These are phyloP conservation scores for Cetraspora pellucida DNA, from an alignment of 192 early-diverging fungal species.

Conservation along the genomic window DNA sequence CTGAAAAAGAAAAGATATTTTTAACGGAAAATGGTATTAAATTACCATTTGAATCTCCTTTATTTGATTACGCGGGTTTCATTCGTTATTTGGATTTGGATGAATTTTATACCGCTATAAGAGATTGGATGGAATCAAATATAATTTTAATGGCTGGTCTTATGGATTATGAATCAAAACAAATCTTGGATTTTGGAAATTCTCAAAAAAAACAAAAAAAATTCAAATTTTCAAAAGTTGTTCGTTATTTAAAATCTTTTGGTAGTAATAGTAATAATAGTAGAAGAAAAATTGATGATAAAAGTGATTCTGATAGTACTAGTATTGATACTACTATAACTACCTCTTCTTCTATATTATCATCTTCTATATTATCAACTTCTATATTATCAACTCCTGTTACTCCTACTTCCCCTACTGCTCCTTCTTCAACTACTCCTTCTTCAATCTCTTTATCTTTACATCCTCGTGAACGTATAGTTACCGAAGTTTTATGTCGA, in stretches of 20 bases:
- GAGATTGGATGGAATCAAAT: conserved; percentile 26
- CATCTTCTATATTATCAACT: too few relatives aligned
- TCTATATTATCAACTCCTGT: not conserved
- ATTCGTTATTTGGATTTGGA: conserved; percentile 27
- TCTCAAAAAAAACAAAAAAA: not conserved
- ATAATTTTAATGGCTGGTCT: too few relatives aligned
- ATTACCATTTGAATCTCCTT: not conserved
- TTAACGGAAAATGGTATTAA: conserved; percentile 15
- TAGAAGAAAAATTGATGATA: not conserved
- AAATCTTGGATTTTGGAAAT: too few relatives aligned
- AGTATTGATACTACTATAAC: not conserved
- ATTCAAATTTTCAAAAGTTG: not conserved
- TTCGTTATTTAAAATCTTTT: not conserved
- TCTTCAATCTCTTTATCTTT: not conserved
- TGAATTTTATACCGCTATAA: conserved; percentile 22
- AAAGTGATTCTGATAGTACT: not conserved
- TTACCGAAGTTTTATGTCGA: not conserved
- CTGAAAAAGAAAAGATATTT: not conserved
- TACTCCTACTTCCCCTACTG: not conserved
- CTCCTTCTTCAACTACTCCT: not conserved
- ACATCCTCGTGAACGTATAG: not conserved
- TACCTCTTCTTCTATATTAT: not conserved
- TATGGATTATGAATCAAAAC: too few relatives aligned
- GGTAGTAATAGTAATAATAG: not conserved
- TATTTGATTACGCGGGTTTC: conserved; percentile 17